These are phyloP conservation scores for Incumbomyces lentus DNA, from an alignment of 2,329 filamentous ascomycete species.

Conservation along the genomic window DNA sequence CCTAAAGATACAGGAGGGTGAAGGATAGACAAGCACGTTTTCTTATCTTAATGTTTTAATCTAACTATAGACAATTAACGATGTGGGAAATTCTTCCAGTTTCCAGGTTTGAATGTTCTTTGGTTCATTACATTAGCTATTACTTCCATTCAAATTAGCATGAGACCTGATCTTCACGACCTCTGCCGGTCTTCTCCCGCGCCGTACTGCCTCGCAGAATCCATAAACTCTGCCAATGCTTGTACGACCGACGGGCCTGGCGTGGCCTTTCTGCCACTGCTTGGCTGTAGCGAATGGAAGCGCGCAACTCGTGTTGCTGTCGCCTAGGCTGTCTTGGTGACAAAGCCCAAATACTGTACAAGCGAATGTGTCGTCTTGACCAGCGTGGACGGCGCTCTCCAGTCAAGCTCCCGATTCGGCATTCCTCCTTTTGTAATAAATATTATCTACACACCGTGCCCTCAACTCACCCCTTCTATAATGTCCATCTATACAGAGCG, in stretches of 20 bases:
- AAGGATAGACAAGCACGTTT: no score
- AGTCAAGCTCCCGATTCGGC: no score
- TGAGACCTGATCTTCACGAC: background rate
- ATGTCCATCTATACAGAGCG: background rate
- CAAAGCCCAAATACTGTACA: background rate
- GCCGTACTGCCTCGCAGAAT: no score
- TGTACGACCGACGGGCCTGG: background rate
- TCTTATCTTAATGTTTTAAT: no score
- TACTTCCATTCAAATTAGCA: background rate
- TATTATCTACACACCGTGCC: background rate
- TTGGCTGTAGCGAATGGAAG: conserved; percentile 3
- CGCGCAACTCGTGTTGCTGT: background rate
- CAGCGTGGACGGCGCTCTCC: no score
- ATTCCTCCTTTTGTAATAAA: no score
- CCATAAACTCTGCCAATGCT: no score
- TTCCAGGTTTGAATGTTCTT: background rate
- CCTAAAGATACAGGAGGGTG: no score
- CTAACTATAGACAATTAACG: no score
- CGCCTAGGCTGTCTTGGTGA: background rate
- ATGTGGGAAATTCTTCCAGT: no score
- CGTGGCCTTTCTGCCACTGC: background rate
- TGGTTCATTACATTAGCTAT: background rate
- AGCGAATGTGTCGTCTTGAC: background rate
- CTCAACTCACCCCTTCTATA: background rate
- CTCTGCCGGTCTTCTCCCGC: no score